Evolutionary conservation across 164 flowering plant genomes (phyloP), one percentile per base, ranked within the genome.

Genomic region (Chimonanthus praecox): DNA sequence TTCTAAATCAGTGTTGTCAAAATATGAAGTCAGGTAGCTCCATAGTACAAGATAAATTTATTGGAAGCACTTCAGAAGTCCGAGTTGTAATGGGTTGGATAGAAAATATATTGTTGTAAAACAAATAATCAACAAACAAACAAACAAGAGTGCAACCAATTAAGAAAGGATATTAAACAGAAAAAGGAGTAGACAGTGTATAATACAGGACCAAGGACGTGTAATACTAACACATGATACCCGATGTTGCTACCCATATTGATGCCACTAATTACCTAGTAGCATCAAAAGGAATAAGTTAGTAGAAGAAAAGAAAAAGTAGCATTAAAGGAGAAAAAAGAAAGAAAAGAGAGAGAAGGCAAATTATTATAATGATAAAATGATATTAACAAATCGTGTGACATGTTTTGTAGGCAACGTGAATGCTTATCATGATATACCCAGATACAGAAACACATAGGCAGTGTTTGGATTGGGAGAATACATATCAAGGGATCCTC

Each of bases 171-270:
- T 54, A 15, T 54, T 54, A 15, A 7, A 54, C 2, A 54, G 60
- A 54, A 15, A 54, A 8, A 54, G 60, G 11, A 7, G 8, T 54
- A 21, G 43, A 2, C 21, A 18, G 21, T 8, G 7, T 16, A 63
- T 11, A 54, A 54, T 54, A n/a, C 60, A 13, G 1, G 46, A 47
- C 13, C 6, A 46, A 78, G 70, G 61, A 68, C 54, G 49, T 33
- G 49, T 33, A 61, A 4, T 54, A 89, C 98, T 82, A 65, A 94
- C 98, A 88, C 79, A 77, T 90, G 90, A 82, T 92, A 94, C 71
- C 98, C 97, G 64, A 86, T 83, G 84, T 94, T 94, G 88, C 92
- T 87, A 69, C 98, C 98, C 87, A 71, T 89, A 87, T 92, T 94
- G 72, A 94, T 91, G 83, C 98, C 98, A 86, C 97, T 94, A 70